phyloP scores from a whole-genome alignment of 2,329 filamentous ascomycete species.

The Xylaria sp. region DNA sequence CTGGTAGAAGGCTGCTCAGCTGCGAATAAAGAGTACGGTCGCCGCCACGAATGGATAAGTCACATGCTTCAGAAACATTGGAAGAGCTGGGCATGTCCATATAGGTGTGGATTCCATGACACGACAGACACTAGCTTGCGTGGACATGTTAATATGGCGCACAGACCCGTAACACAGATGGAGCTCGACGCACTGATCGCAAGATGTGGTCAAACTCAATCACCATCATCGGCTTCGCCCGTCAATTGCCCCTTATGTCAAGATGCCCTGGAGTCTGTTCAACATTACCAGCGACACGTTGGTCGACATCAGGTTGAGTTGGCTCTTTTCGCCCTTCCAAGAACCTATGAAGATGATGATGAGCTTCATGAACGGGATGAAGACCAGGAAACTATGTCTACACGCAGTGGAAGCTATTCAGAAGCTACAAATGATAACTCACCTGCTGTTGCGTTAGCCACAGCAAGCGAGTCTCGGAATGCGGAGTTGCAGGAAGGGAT shows the following conservation, averaged over 20 bases:
- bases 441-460: not conserved
- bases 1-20: constrained; percentile 37
- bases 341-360: constrained; percentile 9
- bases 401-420: constrained; percentile 1
- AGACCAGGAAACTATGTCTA: constrained; percentile 7
- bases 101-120: constrained; percentile 22
- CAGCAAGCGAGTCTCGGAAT: too few species aligned
- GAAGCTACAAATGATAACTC: not conserved
- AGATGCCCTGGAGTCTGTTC: constrained; percentile 11
- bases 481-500: too few species aligned
- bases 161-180: constrained; percentile 4
- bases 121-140: not conserved
- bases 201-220: constrained; percentile 7
- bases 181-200: constrained; percentile 8
- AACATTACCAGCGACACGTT: constrained; percentile 36
- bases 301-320: constrained; percentile 37
- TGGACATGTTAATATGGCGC: not conserved
- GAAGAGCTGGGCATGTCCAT: constrained; percentile 34
- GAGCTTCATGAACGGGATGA: constrained; percentile 2
- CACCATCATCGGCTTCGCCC: not conserved
- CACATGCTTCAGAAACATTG: constrained; percentile 38
- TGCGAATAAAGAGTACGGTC: constrained; percentile 29
- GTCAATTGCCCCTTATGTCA: constrained; percentile 31
- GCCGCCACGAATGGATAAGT: constrained; percentile 32
- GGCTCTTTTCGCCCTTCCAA: constrained; percentile 32